These are phyloP conservation scores for Halenospora varia DNA, from an alignment of 495 filamentous ascomycete species.

Conservation along the genomic window DNA sequence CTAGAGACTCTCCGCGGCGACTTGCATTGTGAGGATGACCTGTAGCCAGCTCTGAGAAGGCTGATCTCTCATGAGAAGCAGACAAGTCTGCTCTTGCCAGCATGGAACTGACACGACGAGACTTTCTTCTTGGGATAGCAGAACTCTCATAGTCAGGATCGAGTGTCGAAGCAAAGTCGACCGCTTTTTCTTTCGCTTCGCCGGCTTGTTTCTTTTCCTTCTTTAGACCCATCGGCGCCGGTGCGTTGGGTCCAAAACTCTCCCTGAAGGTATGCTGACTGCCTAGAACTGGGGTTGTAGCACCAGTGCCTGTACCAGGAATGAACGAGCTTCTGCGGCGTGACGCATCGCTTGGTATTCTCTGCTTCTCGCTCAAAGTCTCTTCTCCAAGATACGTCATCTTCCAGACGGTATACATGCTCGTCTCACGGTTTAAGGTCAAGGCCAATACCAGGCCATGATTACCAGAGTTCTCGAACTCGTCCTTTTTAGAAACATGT, in stretches of 20 bases:
- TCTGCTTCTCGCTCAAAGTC: slow-evolving; percentile 43
- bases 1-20: slow-evolving; percentile 70
- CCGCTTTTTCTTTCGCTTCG: slow-evolving; percentile 32
- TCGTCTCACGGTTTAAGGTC: slow-evolving; percentile 70
- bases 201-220: slow-evolving; percentile 38
- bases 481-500: slow-evolving; percentile 56
- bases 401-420: slow-evolving; percentile 75
- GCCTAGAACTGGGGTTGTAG: slow-evolving; percentile 68
- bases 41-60: slow-evolving; percentile 65
- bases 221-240: slow-evolving; percentile 36
- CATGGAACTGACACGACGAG: slow-evolving; percentile 85
- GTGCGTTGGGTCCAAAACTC: slow-evolving; percentile 42
- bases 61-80: slow-evolving; percentile 65
- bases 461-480: slow-evolving; percentile 19
- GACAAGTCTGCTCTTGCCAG: slow-evolving; percentile 88
- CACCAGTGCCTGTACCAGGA: slow-evolving; percentile 70
- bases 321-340: slow-evolving; percentile 80
- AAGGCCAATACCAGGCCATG: slow-evolving; percentile 69
- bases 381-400: slow-evolving; percentile 60
- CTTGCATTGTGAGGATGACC: slow-evolving; percentile 41
- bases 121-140: slow-evolving; percentile 65
- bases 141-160: slow-evolving; percentile 72
- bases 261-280: slow-evolving; percentile 46
- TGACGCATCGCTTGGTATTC: slow-evolving; percentile 40
- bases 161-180: slow-evolving; percentile 66